These are phyloP conservation scores for Xerocomus amazonicus DNA, from an alignment of 1,284 basidiomycete genomes.

Conservation along the genomic window DNA sequence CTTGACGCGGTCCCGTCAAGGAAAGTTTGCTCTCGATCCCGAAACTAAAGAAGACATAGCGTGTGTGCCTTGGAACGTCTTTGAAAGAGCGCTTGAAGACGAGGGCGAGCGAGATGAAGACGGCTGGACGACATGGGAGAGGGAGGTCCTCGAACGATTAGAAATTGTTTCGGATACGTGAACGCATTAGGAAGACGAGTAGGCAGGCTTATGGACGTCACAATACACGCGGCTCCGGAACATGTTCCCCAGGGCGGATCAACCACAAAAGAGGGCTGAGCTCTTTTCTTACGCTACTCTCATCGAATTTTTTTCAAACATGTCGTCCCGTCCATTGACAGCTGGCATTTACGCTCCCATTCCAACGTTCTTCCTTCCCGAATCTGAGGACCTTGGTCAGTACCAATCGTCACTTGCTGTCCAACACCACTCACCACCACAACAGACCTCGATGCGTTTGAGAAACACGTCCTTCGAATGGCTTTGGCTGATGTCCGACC, in stretches of 20 bases:
- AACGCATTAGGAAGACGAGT: conserved; percentile 14
- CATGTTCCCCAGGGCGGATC: too few species aligned
- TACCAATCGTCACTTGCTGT: neutral
- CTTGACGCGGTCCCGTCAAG: conserved; percentile 82
- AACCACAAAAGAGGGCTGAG: too few species aligned
- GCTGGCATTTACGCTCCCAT: conserved; percentile 84
- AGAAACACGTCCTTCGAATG: conserved; percentile 68
- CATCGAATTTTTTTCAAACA: too few species aligned
- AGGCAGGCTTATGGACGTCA: neutral
- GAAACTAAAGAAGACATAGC: conserved; percentile 35
- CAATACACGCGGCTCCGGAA: neutral
- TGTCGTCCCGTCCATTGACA: conserved; percentile 49
- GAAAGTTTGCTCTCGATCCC: conserved; percentile 62
- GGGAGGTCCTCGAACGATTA: conserved; percentile 59
- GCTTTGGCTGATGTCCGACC: conserved; percentile 74
- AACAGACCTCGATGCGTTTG: conserved; percentile 69
- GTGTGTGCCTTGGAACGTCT: conserved; percentile 81
- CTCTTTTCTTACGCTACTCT: neutral
- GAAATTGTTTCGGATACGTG: conserved; percentile 46
- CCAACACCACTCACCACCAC: conserved; percentile 3
- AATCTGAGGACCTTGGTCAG: conserved; percentile 79
- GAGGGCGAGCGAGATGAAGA: conserved; percentile 54
- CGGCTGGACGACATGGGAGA: conserved; percentile 71
- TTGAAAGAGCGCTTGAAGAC: conserved; percentile 58
- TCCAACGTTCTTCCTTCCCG: conserved; percentile 77